A percentile compares a stretch with the other conserved stretches of the same genome.
These are phyloP conservation scores for Termitomyces sp. DNA, from an alignment of 768 basidiomycete species.

Conservation along the genomic window DNA sequence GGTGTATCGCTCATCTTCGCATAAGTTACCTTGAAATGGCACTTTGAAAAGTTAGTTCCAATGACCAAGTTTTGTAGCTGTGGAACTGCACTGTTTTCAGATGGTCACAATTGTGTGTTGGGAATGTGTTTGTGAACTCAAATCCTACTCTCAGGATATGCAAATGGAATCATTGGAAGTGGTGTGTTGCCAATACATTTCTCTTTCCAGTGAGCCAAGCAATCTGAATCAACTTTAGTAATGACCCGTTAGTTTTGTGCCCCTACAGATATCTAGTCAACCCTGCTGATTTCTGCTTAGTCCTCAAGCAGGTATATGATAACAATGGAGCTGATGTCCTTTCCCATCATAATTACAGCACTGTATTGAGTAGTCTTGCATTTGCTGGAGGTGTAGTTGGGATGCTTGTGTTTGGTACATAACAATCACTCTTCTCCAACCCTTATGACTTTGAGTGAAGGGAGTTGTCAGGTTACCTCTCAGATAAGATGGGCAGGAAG, in stretches of 20 bases:
- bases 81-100: slow-evolving; percentile 85
- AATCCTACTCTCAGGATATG: slow-evolving; percentile 52
- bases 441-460: too few relatives aligned
- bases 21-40: slow-evolving; percentile 36
- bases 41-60: neutral
- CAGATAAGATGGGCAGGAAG: slow-evolving; percentile 84
- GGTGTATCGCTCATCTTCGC: slow-evolving; percentile 84
- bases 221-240: neutral
- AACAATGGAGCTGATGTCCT: slow-evolving; percentile 33
- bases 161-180: slow-evolving; percentile 74
- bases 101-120: slow-evolving; percentile 43
- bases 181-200: too few relatives aligned
- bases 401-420: slow-evolving; percentile 68
- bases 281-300: too few relatives aligned
- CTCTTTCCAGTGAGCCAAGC: too few relatives aligned
- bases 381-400: slow-evolving; percentile 90
- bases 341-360: slow-evolving; percentile 53
- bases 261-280: too few relatives aligned
- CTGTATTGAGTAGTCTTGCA: slow-evolving; percentile 59
- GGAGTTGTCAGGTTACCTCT: slow-evolving; percentile 52
- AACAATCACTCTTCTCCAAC: too few relatives aligned
- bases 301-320: slow-evolving; percentile 70
- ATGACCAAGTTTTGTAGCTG: slow-evolving; percentile 52
- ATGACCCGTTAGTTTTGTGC: slow-evolving; percentile 49
- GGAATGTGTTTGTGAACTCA: neutral